Conservation (phyloP, 2,329 filamentous ascomycete genomes). For the Claviceps maximensis region DNA sequence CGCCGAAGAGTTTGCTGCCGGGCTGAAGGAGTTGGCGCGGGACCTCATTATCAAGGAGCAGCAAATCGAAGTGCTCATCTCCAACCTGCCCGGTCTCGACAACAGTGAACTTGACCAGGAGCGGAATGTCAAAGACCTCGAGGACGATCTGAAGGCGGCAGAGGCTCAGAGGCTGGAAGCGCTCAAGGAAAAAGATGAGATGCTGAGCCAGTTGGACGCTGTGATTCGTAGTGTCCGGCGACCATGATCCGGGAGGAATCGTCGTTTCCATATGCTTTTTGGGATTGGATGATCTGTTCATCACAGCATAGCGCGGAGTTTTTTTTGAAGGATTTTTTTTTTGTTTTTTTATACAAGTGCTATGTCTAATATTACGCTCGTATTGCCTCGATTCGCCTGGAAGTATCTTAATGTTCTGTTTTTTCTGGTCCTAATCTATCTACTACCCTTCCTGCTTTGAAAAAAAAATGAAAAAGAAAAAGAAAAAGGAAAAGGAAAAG, state of each 20-base stretch:
- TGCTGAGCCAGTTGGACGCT: constrained; percentile 44
- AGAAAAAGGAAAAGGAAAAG: too few relatives aligned
- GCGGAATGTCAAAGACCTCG: constrained; percentile 48
- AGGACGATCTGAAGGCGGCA: constrained; percentile 50
- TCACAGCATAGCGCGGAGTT: constrained; percentile 18
- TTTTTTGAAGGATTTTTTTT: neutral
- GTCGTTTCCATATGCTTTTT: neutral
- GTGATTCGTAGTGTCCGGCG: constrained; percentile 48
- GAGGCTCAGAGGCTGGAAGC: constrained; percentile 51
- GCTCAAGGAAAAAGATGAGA: constrained; percentile 48
- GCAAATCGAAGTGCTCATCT: constrained; percentile 68
- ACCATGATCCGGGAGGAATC: constrained; percentile 28
- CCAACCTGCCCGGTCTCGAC: constrained; percentile 61
- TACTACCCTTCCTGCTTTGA: too few relatives aligned
- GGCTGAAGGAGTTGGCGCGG: constrained; percentile 58
- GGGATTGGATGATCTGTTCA: neutral
- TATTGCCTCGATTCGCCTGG: neutral
- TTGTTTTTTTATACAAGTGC: neutral
- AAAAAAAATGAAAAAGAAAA: too few relatives aligned
- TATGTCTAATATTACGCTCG: neutral
- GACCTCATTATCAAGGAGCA: constrained; percentile 71
- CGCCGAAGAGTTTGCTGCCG: constrained; percentile 50
- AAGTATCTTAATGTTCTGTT: neutral
- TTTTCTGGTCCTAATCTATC: too few relatives aligned
- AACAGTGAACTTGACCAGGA: constrained; percentile 69